phyloP scores from a whole-genome alignment of 2,329 filamentous ascomycete species.

The Colletotrichum trifolii region DNA sequence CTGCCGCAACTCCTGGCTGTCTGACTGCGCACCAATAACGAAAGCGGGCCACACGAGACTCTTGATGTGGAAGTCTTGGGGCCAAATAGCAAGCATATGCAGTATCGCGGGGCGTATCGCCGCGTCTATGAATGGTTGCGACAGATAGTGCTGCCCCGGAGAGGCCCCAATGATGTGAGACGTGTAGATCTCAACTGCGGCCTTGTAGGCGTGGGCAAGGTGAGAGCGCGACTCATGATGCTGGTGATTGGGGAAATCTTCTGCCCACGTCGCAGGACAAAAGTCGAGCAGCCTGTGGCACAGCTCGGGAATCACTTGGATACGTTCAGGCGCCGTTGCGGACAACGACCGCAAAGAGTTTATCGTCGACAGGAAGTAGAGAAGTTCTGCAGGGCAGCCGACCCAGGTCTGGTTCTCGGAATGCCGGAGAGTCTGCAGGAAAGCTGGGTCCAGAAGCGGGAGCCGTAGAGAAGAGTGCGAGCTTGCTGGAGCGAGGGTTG shows the following conservation, averaged over 20 bases:
- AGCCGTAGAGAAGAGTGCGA: neutral
- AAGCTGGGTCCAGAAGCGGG: neutral
- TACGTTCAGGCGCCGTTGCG: neutral
- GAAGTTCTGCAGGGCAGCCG: constrained; percentile 27
- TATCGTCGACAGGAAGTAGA: constrained; percentile 17
- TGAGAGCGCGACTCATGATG: constrained; percentile 14
- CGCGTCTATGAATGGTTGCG: neutral
- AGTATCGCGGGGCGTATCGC: constrained; percentile 13
- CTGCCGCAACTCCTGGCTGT: constrained; percentile 1
- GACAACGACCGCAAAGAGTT: constrained; percentile 17
- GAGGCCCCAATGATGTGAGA: neutral
- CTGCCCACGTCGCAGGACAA: constrained; percentile 17
- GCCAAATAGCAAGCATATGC: constrained; percentile 12
- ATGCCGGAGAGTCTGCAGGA: constrained; percentile 16
- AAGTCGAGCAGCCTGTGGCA: constrained; percentile 2
- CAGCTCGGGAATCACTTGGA: neutral
- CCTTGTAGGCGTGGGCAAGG: constrained; percentile 28
- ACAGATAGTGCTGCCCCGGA: neutral
- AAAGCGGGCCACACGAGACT: constrained; percentile 32
- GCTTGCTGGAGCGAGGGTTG: constrained; percentile 18
- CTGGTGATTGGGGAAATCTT: constrained; percentile 8
- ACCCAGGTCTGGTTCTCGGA: constrained; percentile 31
- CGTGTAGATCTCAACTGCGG: constrained; percentile 26
- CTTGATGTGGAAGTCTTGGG: constrained; percentile 28
- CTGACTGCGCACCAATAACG: constrained; percentile 21